These are phyloP conservation scores for Sapria himalayana DNA, from an alignment of 345 rosid species.

Conservation along the genomic window DNA sequence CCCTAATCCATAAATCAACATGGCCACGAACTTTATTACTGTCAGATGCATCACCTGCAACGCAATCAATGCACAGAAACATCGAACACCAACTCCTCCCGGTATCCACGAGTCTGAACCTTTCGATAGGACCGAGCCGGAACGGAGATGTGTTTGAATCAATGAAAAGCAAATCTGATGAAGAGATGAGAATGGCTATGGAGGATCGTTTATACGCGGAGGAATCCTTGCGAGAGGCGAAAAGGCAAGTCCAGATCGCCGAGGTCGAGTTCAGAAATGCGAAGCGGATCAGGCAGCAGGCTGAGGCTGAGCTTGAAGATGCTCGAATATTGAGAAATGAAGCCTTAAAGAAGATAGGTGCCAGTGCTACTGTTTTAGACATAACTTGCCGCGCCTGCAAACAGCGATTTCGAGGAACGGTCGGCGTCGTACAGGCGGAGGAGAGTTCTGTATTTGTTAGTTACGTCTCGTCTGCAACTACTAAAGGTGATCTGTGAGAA, in stretches of 20 bases:
- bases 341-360: slow-evolving; percentile 42
- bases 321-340: slow-evolving; percentile 45
- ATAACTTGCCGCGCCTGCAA: slow-evolving; percentile 65
- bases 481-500: slow-evolving; percentile 78
- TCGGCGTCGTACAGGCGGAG: slow-evolving; percentile 19
- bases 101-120: slow-evolving; percentile 33
- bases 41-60: slow-evolving; percentile 8
- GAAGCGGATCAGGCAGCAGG: slow-evolving; percentile 50
- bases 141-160: slow-evolving; percentile 2
- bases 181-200: slow-evolving; percentile 34
- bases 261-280: slow-evolving; percentile 55
- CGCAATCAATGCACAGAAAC: too few species aligned
- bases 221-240: slow-evolving; percentile 45
- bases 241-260: slow-evolving; percentile 55
- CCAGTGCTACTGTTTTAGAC: slow-evolving; percentile 39
- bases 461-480: slow-evolving; percentile 65
- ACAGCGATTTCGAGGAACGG: slow-evolving; percentile 32
- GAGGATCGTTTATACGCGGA: slow-evolving; percentile 53
- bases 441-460: slow-evolving; percentile 60
- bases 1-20: slow-evolving; percentile 10
- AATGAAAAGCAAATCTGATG: slow-evolving; percentile 2
- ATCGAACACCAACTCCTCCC: slow-evolving; percentile 59
- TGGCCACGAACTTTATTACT: slow-evolving; percentile 11
- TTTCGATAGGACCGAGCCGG: slow-evolving; percentile 34
- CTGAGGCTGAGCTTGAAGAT: slow-evolving; percentile 46